Conservation (phyloP, 2,329 filamentous ascomycete genomes). For the Zymoseptoria pseudotritici region DNA sequence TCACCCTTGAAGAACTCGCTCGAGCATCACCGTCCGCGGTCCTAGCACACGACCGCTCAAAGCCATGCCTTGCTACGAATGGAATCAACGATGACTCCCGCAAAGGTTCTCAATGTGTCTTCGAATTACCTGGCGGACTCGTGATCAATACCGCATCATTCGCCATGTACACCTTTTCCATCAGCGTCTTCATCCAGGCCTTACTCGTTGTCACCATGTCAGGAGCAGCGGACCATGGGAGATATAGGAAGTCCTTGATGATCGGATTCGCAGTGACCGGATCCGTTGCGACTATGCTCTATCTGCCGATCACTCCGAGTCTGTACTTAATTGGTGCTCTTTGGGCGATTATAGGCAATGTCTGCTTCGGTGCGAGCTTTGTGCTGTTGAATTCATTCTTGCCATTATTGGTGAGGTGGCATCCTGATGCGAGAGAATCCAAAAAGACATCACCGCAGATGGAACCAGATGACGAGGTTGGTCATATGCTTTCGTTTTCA, state of each 20-base stretch:
- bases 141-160: constrained; percentile 95
- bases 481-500: neutral
- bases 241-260: constrained; percentile 78
- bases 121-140: constrained; percentile 64
- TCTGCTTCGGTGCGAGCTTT: constrained; percentile 89
- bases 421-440: constrained; percentile 33
- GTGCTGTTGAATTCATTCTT: constrained; percentile 93
- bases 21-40: constrained; percentile 72
- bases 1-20: constrained; percentile 87
- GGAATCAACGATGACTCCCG: constrained; percentile 6
- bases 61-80: constrained; percentile 50
- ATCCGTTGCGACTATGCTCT: constrained; percentile 77
- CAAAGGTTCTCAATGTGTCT: constrained; percentile 64
- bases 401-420: constrained; percentile 80
- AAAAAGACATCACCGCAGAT: neutral
- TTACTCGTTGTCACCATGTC: constrained; percentile 93
- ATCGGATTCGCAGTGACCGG: constrained; percentile 78
- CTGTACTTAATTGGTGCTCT: constrained; percentile 75
- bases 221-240: constrained; percentile 86
- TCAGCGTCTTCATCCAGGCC: constrained; percentile 83
- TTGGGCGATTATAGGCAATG: constrained; percentile 84
- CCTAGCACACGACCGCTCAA: constrained; percentile 66
- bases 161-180: constrained; percentile 95
- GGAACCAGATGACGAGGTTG: constrained; percentile 10
- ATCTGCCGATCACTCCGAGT: constrained; percentile 67